Evolutionary conservation across 495 filamentous ascomycete genomes (phyloP).

Genomic region (Halenospora varia): DNA sequence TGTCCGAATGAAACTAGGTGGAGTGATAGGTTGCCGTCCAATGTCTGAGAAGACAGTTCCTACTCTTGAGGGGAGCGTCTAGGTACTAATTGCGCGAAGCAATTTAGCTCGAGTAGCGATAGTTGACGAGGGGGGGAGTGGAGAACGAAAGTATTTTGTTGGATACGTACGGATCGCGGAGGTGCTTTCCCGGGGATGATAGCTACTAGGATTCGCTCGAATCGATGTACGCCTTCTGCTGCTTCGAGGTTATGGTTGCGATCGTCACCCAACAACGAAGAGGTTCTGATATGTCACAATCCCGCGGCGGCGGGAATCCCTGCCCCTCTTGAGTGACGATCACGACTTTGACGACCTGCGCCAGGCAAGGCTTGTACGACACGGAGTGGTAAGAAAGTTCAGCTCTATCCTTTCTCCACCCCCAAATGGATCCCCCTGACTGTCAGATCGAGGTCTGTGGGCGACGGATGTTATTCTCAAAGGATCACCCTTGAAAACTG

Average conservation of each 20-base stretch:
- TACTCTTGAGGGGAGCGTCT: background rate
- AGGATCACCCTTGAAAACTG: no score
- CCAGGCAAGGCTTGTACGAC: background rate
- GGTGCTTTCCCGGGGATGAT: background rate
- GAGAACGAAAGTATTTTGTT: background rate
- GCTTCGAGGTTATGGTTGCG: background rate
- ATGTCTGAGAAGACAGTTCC: background rate
- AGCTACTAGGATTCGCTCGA: background rate
- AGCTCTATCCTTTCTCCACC: background rate
- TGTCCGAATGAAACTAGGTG: slow-evolving; percentile 3
- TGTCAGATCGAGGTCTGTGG: background rate
- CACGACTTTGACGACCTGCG: background rate
- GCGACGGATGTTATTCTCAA: no score
- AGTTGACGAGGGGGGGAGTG: background rate
- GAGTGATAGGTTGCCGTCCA: background rate
- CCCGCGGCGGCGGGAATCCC: background rate
- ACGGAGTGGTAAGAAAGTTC: background rate
- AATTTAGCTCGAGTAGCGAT: background rate
- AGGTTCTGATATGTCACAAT: slow-evolving; percentile 10
- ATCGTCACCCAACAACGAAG: background rate
- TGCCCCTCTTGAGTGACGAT: background rate
- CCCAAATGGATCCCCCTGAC: background rate
- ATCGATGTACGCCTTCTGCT: background rate
- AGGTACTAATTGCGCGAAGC: background rate
- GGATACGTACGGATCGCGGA: background rate